These are phyloP conservation scores for Rhodotorula paludigena DNA, from an alignment of 768 basidiomycete genomes.

Conservation along the genomic window DNA sequence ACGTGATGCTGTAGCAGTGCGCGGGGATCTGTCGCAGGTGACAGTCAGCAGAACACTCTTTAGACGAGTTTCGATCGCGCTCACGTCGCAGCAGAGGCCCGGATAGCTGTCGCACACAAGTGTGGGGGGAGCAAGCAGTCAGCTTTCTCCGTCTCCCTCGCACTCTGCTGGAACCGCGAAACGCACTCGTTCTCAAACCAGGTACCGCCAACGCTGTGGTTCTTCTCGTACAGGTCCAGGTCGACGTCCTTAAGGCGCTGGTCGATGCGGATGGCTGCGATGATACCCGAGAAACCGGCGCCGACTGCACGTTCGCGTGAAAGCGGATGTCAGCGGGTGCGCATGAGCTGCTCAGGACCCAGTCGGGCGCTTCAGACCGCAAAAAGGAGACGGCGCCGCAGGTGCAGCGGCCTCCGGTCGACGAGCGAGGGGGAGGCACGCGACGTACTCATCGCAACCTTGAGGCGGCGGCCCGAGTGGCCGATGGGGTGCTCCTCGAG, in stretches of 20 bases:
- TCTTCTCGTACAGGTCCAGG: slow-evolving; percentile 60
- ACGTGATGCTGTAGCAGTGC: slow-evolving; percentile 34
- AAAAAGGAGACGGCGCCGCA: neutral
- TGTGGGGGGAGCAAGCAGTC: neutral
- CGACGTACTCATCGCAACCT: slow-evolving; percentile 30
- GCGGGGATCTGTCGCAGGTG: slow-evolving; percentile 27
- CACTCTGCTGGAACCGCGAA: neutral
- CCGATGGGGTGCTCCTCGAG: slow-evolving; percentile 35
- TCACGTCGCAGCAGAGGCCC: slow-evolving; percentile 33
- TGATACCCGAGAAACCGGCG: slow-evolving; percentile 60
- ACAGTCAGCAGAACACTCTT: neutral
- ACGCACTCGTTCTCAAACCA: slow-evolving; percentile 49
- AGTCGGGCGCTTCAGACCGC: too few relatives aligned
- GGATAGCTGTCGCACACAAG: slow-evolving; percentile 19
- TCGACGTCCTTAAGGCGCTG: slow-evolving; percentile 56
- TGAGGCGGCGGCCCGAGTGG: slow-evolving; percentile 9
- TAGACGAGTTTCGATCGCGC: neutral
- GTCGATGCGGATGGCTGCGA: slow-evolving; percentile 59
- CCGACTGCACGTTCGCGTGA: slow-evolving; percentile 47
- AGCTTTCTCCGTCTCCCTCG: neutral
- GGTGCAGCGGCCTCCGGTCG: neutral
- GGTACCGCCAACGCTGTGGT: slow-evolving; percentile 59
- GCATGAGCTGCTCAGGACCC: too few relatives aligned
- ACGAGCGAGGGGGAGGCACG: neutral
- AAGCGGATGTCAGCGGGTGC: neutral